These are phyloP conservation scores for Cryptococcus depauperatus DNA, from an alignment of 1,284 basidiomycete genomes.

Conservation along the genomic window DNA sequence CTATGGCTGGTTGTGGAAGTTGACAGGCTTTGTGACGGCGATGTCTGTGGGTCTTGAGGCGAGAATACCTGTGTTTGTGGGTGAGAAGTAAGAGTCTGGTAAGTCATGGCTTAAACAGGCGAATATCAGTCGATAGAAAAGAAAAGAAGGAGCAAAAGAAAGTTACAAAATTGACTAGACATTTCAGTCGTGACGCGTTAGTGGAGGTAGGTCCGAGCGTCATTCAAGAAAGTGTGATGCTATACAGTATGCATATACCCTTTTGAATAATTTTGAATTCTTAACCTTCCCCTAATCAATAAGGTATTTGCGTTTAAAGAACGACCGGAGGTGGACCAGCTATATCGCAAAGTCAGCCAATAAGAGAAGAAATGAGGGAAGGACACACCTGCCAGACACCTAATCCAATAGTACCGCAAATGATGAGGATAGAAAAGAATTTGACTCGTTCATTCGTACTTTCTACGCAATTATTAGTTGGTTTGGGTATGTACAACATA, in stretches of 20 bases:
- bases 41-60: no score
- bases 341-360: conserved; percentile 12
- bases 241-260: neutral
- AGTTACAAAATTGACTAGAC: no score
- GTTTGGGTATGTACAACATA: conserved; percentile 51
- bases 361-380: neutral
- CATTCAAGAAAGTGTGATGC: neutral
- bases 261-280: neutral
- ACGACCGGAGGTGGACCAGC: conserved; percentile 82
- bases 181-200: neutral
- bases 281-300: conserved; percentile 59
- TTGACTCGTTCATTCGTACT: conserved; percentile 88
- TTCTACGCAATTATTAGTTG: conserved; percentile 59
- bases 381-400: conserved; percentile 73
- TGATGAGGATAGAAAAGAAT: conserved; percentile 83
- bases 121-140: no score
- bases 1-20: no score
- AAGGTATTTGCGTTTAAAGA: conserved; percentile 95
- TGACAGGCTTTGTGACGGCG: no score
- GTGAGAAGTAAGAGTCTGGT: no score
- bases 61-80: no score
- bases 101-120: no score
- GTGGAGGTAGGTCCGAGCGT: neutral
- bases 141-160: no score
- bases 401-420: conserved; percentile 68